Evolutionary conservation across 257 asterid species (phyloP).

Genomic region (Plectranthus barbatus): DNA sequence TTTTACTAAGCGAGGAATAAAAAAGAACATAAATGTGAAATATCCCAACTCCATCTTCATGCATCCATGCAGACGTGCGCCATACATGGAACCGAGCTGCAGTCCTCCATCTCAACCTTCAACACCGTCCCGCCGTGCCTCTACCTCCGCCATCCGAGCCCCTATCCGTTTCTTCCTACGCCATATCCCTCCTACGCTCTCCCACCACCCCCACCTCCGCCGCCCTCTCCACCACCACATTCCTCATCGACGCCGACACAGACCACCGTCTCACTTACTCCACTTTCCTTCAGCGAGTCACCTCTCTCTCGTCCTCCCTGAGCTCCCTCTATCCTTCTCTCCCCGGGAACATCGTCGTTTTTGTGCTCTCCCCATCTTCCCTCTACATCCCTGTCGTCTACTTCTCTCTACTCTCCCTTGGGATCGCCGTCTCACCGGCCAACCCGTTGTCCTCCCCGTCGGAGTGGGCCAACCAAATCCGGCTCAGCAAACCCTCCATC

Average conservation of each 20-base stretch:
- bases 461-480: conserved; percentile 58
- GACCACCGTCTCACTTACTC: conserved; percentile 38
- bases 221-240: conserved; percentile 44
- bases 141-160: conserved; percentile 49
- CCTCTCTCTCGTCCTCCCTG: background rate
- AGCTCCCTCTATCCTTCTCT: conserved; percentile 31
- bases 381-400: conserved; percentile 56
- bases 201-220: too few species aligned
- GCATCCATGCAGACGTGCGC: too few species aligned
- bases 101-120: too few species aligned
- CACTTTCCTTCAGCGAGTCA: conserved; percentile 36
- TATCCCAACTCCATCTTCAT: too few species aligned
- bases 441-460: conserved; percentile 55
- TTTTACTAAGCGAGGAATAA: too few species aligned
- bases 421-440: conserved; percentile 61
- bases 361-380: conserved; percentile 65
- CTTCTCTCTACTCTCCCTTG: too few species aligned
- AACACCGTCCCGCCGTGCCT: conserved; percentile 39
- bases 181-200: conserved; percentile 50
- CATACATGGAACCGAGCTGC: too few species aligned
- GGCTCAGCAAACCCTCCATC: conserved; percentile 49
- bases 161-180: conserved; percentile 34
- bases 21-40: too few species aligned
- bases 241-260: conserved; percentile 60
- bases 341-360: conserved; percentile 71